A percentile compares a stretch with the other conserved stretches of the same genome.
These are phyloP conservation scores for Colletotrichum agaves DNA, from an alignment of 2,329 filamentous ascomycete genomes.

Conservation along the genomic window DNA sequence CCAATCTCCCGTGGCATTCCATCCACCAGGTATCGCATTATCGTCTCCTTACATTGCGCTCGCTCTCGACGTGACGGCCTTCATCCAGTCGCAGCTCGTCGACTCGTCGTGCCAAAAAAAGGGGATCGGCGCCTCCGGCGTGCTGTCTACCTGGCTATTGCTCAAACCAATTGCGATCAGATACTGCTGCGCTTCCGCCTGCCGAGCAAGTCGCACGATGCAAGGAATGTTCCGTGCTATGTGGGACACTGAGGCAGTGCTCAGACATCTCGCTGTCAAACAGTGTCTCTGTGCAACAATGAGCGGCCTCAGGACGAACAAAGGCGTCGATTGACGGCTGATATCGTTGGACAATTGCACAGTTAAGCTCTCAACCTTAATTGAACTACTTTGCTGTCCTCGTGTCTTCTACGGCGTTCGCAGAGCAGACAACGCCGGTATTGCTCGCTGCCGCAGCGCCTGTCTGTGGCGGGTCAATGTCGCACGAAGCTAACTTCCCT, in stretches of 20 bases:
- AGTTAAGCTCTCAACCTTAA: constrained; percentile 28
- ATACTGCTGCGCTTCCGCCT: neutral
- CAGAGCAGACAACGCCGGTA: neutral
- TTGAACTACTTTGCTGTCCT: constrained; percentile 20
- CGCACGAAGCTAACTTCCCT: constrained; percentile 24
- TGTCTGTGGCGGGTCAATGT: constrained; percentile 1
- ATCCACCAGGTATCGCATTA: neutral
- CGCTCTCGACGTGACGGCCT: neutral
- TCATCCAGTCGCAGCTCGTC: neutral
- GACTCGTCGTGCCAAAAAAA: neutral
- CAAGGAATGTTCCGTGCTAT: neutral
- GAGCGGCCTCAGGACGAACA: neutral
- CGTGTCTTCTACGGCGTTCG: neutral
- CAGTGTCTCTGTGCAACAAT: constrained; percentile 1
- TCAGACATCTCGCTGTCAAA: neutral
- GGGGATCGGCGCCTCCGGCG: constrained; percentile 2
- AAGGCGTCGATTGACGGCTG: neutral
- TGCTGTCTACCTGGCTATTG: neutral
- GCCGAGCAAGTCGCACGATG: constrained; percentile 5
- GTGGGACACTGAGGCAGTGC: constrained; percentile 7
- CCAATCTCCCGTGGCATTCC: constrained; percentile 15
- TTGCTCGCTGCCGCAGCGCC: neutral
- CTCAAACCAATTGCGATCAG: neutral
- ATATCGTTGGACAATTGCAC: neutral
- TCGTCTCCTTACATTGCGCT: too few species aligned